phyloP scores from a whole-genome alignment of 352 stramenopile species.

The Blastocystis sp. region DNA sequence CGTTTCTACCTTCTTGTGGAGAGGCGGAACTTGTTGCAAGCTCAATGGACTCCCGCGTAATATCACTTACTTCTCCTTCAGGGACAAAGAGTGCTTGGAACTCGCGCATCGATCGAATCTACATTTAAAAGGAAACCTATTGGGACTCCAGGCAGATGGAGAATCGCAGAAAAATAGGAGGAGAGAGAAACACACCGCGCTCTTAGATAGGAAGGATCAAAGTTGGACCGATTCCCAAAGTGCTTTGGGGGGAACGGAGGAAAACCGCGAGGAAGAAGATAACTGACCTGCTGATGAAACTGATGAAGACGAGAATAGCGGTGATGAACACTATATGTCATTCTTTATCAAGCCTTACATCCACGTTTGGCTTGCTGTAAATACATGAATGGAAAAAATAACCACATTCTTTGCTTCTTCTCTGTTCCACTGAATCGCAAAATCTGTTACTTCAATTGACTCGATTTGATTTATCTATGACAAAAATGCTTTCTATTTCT shows the following conservation, averaged over 20 bases:
- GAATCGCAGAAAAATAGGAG: not conserved
- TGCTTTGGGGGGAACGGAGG: slow-evolving; percentile 29
- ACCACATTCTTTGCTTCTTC: slow-evolving; percentile 5
- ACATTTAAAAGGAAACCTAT: not conserved
- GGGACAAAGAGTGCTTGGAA: slow-evolving; percentile 44
- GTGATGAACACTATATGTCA: not conserved
- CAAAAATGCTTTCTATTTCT: no score
- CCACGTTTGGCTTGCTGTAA: not conserved
- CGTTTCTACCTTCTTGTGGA: no score
- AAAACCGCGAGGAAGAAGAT: not conserved
- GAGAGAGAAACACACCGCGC: not conserved
- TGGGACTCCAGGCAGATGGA: not conserved
- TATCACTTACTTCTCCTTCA: not conserved
- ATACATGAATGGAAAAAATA: not conserved
- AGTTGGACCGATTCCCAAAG: slow-evolving; percentile 4
- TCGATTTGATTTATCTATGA: not conserved
- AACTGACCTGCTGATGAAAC: not conserved
- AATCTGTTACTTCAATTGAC: not conserved
- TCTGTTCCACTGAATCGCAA: not conserved
- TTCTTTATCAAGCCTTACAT: not conserved
- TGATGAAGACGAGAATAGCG: slow-evolving; percentile 4
- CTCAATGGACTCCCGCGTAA: not conserved
- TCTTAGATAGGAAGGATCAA: not conserved
- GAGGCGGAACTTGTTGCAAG: not conserved
- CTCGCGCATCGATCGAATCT: not conserved